Evolutionary conservation across 441 rosid species (phyloP).

Genomic region (Theobroma grandiflorum): DNA sequence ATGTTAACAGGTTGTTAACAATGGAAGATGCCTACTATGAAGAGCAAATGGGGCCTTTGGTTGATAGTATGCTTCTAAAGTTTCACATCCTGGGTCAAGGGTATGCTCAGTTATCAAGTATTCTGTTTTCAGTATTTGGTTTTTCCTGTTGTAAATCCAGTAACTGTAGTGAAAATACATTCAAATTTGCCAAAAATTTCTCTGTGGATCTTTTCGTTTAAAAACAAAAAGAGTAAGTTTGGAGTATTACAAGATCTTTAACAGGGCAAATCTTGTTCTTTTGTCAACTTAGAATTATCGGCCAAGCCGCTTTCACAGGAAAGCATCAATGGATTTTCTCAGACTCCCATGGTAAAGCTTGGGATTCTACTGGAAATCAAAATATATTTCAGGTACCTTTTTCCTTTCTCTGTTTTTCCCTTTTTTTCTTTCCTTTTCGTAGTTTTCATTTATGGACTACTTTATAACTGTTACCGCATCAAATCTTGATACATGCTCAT

Average conservation of each 20-base stretch:
- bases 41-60: constrained; percentile 55
- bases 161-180: background rate
- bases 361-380: constrained; percentile 30
- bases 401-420: constrained; percentile 5
- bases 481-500: constrained; percentile 1
- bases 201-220: background rate
- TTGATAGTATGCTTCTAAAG: constrained; percentile 62
- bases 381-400: constrained; percentile 53
- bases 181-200: background rate
- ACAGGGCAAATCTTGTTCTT: constrained; percentile 27
- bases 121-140: background rate
- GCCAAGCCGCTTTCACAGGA: constrained; percentile 75
- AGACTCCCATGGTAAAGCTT: constrained; percentile 43
- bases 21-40: constrained; percentile 74
- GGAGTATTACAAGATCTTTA: constrained; percentile 18
- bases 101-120: constrained; percentile 47
- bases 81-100: constrained; percentile 84
- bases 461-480: constrained; percentile 3
- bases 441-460: background rate
- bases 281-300: constrained; percentile 61
- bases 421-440: background rate
- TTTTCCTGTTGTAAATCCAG: background rate
- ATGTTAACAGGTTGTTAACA: constrained; percentile 69
- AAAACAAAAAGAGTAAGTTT: background rate
- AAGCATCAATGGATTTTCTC: constrained; percentile 73